Evolutionary conservation across 768 basidiomycete species (phyloP), one percentile per base, ranked within the genome.

Genomic region (Tulasnella calospora): DNA sequence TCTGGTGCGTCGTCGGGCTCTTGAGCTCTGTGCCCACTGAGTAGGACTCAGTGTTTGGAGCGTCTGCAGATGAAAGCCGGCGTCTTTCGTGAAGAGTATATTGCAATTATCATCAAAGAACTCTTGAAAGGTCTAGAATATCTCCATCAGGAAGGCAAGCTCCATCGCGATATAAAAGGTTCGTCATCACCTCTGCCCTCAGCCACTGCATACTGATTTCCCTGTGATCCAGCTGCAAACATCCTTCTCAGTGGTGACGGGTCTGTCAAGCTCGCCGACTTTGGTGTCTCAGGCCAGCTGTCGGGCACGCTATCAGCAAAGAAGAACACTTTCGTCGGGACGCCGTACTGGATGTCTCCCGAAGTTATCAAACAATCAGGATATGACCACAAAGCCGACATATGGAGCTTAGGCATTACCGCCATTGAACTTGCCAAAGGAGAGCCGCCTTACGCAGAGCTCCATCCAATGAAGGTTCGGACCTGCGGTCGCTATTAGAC

Each of bases 81-180:
- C 17, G 93, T 95, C 3, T 98, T 99, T 85, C 88, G 94, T 80
- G 98, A 99, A 87, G 98, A 99, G 83, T 98, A 99, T 82, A 99
- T 99, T 81, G 98, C 97, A 9, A 99, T 99, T 83, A 93, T 99
- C 81, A 90, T 95, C 70, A 90, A 94, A 71, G 98, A 99, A 85
- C 88, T 99, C 15, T 87, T 99, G 51, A 90, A 90, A 61, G 98
- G 98, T 51, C 87, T 99, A 71, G 96, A 98, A 75, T 99, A 99
- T 84, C 89, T 99, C 73, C 98, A 99, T 82, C 90, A 89, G 13
- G 96, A 99, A 84, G 95, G 96, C 27, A 99, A 99, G 84, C 89
- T 99, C 74, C 98, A 99, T 83, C 90, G 98, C n/a, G 98, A 99
- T 85, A 99, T 99, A 83, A 99, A 99, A 89, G 96, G 96, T 94